Conservation (phyloP, 139 green algal genomes). For the Asterochloris erici region DNA sequence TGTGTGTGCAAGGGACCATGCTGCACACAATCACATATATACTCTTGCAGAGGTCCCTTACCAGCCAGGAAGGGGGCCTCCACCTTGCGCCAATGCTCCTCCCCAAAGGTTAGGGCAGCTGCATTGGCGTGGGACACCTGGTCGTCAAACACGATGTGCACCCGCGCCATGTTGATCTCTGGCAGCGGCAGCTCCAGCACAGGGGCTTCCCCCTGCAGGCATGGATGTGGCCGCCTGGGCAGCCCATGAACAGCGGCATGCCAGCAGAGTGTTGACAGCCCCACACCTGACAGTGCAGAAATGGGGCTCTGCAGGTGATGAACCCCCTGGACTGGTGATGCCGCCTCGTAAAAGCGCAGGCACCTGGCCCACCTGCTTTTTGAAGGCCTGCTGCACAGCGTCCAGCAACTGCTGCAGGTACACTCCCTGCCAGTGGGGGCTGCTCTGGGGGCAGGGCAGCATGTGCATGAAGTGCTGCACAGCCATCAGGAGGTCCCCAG, state of each 20-base stretch:
- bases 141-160: constrained; percentile 62
- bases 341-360: background rate
- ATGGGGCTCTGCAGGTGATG: background rate
- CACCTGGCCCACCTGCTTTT: background rate
- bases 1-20: too few species aligned
- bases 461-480: constrained; percentile 64
- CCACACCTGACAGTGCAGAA: background rate
- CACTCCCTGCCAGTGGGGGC: constrained; percentile 52
- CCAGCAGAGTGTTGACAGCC: background rate
- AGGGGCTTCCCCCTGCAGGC: constrained; percentile 29
- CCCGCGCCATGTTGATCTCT: constrained; percentile 43
- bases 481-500: constrained; percentile 44
- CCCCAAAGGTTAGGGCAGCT: constrained; percentile 25
- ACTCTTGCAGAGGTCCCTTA: background rate
- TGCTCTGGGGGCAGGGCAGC: constrained; percentile 48
- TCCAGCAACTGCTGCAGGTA: constrained; percentile 76
- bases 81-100: constrained; percentile 42
- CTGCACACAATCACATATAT: too few species aligned
- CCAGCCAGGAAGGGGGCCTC: constrained; percentile 39
- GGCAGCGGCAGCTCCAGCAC: constrained; percentile 63
- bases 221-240: background rate
- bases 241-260: background rate
- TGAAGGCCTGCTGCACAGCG: constrained; percentile 14
- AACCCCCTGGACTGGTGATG: background rate
- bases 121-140: constrained; percentile 49